Conservation (phyloP, 1,284 basidiomycete species). For the Rhodotorula sp. region DNA sequence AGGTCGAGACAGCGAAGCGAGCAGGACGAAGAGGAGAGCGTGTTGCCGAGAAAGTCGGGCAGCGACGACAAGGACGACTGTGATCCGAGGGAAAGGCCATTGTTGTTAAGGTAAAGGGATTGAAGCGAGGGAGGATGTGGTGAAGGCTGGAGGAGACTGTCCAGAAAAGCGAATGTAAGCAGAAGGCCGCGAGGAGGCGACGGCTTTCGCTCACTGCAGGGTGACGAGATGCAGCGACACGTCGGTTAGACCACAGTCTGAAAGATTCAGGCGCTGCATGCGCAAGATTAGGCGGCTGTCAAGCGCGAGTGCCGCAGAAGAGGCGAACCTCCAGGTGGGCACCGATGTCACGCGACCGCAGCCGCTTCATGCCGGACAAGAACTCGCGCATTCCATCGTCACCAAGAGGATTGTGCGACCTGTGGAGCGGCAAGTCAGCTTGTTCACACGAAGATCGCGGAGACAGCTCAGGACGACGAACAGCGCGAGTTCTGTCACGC, state of each 20-base stretch:
- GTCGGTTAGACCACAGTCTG: conserved; percentile 25
- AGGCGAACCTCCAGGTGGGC: conserved; percentile 25
- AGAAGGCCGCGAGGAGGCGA: fast-evolving
- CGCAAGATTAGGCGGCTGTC: too few relatives aligned
- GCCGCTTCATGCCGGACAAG: conserved; percentile 32
- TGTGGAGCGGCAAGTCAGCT: background rate
- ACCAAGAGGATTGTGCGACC: conserved; percentile 31
- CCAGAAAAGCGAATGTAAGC: background rate
- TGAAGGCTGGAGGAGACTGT: conserved; percentile 30
- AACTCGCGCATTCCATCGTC: conserved; percentile 36
- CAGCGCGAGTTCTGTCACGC: conserved; percentile 23
- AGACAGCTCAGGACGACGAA: background rate
- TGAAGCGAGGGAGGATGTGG: conserved; percentile 35
- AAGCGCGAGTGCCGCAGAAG: background rate
- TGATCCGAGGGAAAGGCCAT: conserved; percentile 24
- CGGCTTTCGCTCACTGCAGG: conserved; percentile 24
- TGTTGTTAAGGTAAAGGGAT: conserved; percentile 31
- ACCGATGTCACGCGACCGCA: conserved; percentile 29
- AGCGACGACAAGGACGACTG: conserved; percentile 17
- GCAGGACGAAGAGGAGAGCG: conserved; percentile 28
- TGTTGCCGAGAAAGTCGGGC: conserved; percentile 30
- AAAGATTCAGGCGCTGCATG: conserved; percentile 34
- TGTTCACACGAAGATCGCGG: background rate
- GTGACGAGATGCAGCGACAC: conserved; percentile 36
- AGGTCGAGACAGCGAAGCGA: conserved; percentile 33